phyloP scores from a whole-genome alignment of 1,284 basidiomycete species.

The Coniophora puteana region DNA sequence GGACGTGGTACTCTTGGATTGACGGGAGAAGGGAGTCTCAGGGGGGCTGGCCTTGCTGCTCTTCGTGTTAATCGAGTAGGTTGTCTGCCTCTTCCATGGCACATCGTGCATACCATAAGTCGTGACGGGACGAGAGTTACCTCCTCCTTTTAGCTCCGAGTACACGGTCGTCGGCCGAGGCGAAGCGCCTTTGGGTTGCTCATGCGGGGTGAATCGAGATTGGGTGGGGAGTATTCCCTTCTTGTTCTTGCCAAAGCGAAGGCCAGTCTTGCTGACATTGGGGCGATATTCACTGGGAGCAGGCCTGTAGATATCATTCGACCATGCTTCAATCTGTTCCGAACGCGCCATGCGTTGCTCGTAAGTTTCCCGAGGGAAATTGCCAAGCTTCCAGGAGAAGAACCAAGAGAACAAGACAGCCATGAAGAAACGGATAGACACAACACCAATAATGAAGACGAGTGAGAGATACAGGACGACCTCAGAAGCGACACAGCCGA shows the following conservation, averaged over 20 bases:
- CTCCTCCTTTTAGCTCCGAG: conserved; percentile 67
- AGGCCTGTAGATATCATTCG: conserved; percentile 92
- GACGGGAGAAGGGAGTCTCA: conserved; percentile 70
- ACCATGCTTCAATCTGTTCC: conserved; percentile 94
- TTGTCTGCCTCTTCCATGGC: conserved; percentile 58
- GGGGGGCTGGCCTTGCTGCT: conserved; percentile 61
- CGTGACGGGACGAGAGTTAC: conserved; percentile 64
- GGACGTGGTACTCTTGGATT: conserved; percentile 83
- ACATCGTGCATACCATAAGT: conserved; percentile 73
- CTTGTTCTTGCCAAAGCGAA: conserved; percentile 49
- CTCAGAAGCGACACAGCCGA: conserved; percentile 94
- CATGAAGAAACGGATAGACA: conserved; percentile 94
- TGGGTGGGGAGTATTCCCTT: conserved; percentile 78
- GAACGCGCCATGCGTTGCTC: conserved; percentile 91
- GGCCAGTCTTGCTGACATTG: conserved; percentile 73
- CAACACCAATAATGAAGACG: conserved; percentile 97
- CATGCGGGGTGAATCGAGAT: conserved; percentile 85
- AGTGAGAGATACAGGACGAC: conserved; percentile 95
- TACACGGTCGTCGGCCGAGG: conserved; percentile 70
- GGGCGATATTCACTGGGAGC: conserved; percentile 92
- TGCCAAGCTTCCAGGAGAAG: conserved; percentile 90
- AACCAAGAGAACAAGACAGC: conserved; percentile 98
- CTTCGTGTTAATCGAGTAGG: conserved; percentile 52
- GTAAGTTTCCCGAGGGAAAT: conserved; percentile 92
- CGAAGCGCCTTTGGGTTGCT: conserved; percentile 59